These are phyloP conservation scores for Thraustotheca clavata DNA, from an alignment of 352 stramenopile species.

Conservation along the genomic window DNA sequence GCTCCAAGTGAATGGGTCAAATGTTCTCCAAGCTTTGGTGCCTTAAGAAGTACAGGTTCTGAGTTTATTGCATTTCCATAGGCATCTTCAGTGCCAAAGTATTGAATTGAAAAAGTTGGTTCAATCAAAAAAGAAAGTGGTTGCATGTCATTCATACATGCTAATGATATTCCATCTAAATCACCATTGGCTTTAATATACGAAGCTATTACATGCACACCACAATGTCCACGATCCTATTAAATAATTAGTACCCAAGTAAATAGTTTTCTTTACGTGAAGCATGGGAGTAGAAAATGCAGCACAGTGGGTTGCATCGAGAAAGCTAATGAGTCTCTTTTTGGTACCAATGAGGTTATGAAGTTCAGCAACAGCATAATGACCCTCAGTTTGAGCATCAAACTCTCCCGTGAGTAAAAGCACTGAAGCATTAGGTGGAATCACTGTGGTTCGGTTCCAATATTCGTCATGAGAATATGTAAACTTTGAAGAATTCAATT, in stretches of 20 bases:
- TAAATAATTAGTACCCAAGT: neutral
- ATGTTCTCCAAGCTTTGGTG: too few species aligned
- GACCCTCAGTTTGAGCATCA: constrained; percentile 34
- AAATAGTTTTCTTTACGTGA: neutral
- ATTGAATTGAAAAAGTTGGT: neutral
- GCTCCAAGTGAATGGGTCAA: neutral
- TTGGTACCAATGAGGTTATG: neutral
- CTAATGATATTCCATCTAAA: constrained; percentile 27
- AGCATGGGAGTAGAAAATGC: constrained; percentile 4
- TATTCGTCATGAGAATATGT: neutral
- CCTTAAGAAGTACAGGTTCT: too few species aligned
- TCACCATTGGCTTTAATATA: constrained; percentile 29
- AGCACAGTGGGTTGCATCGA: constrained; percentile 3
- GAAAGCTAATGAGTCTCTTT: constrained; percentile 7
- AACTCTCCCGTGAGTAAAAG: constrained; percentile 42
- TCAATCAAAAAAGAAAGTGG: constrained; percentile 15
- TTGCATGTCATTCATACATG: constrained; percentile 31
- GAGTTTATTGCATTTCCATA: neutral
- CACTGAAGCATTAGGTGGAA: constrained; percentile 33
- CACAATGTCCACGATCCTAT: constrained; percentile 25
- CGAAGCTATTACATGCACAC: constrained; percentile 29
- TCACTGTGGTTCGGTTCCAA: constrained; percentile 21
- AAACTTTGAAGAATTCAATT: constrained; percentile 26
- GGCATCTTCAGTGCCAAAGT: constrained; percentile 14
- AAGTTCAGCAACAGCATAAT: constrained; percentile 29